A percentile compares a stretch with the other conserved stretches of the same genome.
These are phyloP conservation scores for Dinochytrium kinnereticum DNA, from an alignment of 371 early-diverging fungal species.

Conservation along the genomic window DNA sequence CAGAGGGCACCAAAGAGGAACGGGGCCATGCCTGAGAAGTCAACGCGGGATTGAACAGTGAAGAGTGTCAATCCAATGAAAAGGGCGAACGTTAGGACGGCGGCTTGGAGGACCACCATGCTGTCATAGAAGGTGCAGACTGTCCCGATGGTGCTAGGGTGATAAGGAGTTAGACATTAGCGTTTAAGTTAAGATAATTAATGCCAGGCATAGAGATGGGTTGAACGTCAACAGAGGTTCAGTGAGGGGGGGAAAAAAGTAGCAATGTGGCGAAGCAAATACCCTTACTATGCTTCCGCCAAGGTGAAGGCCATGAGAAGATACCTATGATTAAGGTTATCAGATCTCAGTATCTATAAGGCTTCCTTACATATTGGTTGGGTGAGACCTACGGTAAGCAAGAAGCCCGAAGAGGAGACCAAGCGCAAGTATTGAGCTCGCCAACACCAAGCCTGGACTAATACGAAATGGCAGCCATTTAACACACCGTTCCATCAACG, in stretches of 20 bases:
- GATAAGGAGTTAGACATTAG: too few species aligned
- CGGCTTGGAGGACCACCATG: constrained; percentile 71
- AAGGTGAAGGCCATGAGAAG: constrained; percentile 72
- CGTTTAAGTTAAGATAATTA: too few species aligned
- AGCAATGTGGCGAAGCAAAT: too few species aligned
- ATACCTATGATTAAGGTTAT: too few species aligned
- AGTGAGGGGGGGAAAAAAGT: too few species aligned
- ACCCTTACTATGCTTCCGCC: too few species aligned
- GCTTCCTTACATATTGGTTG: constrained; percentile 64
- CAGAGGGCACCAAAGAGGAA: constrained; percentile 66
- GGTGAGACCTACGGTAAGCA: constrained; percentile 68
- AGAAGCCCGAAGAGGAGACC: constrained; percentile 59
- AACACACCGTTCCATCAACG: too few species aligned
- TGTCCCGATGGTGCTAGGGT: constrained; percentile 67
- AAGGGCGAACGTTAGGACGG: constrained; percentile 73
- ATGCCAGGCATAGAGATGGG: too few species aligned
- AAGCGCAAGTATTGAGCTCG: constrained; percentile 9
- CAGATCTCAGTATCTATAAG: too few species aligned
- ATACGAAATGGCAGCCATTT: too few species aligned
- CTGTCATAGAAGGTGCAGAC: constrained; percentile 65
- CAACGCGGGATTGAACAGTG: constrained; percentile 63
- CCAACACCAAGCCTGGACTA: constrained; percentile 17
- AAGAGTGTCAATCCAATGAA: constrained; percentile 75
- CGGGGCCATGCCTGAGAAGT: constrained; percentile 72
- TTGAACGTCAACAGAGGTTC: too few species aligned